Evolutionary conservation across 768 basidiomycete species (phyloP), one percentile per base, ranked within the genome.

Genomic region (Panaeolus cyanescens): DNA sequence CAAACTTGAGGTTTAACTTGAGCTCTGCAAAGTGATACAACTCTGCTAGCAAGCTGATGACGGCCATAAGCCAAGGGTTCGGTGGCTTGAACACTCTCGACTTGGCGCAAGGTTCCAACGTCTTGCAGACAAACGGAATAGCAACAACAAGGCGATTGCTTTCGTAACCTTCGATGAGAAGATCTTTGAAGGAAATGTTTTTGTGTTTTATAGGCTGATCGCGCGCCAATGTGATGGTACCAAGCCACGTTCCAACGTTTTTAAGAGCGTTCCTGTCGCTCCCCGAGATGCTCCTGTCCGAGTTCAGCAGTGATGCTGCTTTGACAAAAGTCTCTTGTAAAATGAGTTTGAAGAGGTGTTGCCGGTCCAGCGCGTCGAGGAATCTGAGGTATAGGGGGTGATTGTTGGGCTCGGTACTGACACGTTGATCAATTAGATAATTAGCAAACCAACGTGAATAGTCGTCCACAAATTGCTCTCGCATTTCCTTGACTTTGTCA

Each of bases 1-100:
- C 97, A 70, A 99, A 99, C 75, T 98, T 99, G 72, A 95, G 84
- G 71, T 98, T 97, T 59, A 99, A 80, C 76, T 96, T 96, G 63
- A 99, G 83, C 67, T 99, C 96, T 4, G 95, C 96, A 68, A 90
- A 96, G 72, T 96, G 93, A 74, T 99, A 99, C n/a, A 99, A 84
- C 72, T 99, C 97, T 42, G 88, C 92, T 45, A 99, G 85, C 40
- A 99, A 81, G 65, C 91, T 87, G 68, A 99, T 81, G 64, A 99
- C 92, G 0, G 92, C 96, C 91, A 98, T 96, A 55, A 99, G 77
- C 97, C 97, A 99, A 1, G 97, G 97, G 73, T 98, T 99, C 25
- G 97, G 97, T 19, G 95, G 91, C 69, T 85, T 90, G 85, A 99
- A 99, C 28, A 99, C 92, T 65, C 82, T 89, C 32, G 96, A 99